Evolutionary conservation across 1,139 yeast species (phyloP), one percentile per base, ranked within the genome.

Genomic region (Meyerozyma athensensis): DNA sequence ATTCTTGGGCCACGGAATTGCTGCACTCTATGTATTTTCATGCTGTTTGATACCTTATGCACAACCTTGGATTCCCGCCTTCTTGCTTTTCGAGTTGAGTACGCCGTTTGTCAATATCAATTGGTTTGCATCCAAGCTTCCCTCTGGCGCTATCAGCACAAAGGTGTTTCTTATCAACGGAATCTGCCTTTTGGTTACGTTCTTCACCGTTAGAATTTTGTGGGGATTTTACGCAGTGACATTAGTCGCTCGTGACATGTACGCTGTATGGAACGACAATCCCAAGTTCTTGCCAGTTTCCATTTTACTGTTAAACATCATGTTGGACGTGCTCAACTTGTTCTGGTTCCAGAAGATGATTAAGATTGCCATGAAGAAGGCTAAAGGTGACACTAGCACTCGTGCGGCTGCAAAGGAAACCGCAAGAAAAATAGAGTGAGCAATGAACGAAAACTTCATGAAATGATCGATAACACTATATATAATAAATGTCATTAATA

Each of bases 71-170:
- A 75, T 86, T 45, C 94, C 96, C 1, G 77, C 81, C 7, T 92
- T 92, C 61, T 70, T 92, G 50, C 53, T 87, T 43, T 92, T 92
- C 63, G 98, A 92, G 62, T 71, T 85, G 41, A 86, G 96, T 16
- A 92, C 97, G 7, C 97, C 98, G 9, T 90, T 90, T 56, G 80
- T 92, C 41, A 90, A 92, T 63, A 60, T 89, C 46, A 84, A 95
- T 62, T 90, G 97, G 97, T 82, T 86, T 56, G 86, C 92, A 2
- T 66, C 85, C 37, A 81, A 82, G 52, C 73, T 86, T 39, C 89
- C 95, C 2, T 68, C 68, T 4, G 78, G 79, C 6, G 60, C 74
- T 12, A 53, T 81, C 41, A 69, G 79, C 36, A 74, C 70, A 24
- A 66, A 60, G 45, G 51, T 79, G 38, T 75, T 81, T 42, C 50